These are phyloP conservation scores for Logfia minima DNA, from an alignment of 129 eudicot species.

Conservation along the genomic window DNA sequence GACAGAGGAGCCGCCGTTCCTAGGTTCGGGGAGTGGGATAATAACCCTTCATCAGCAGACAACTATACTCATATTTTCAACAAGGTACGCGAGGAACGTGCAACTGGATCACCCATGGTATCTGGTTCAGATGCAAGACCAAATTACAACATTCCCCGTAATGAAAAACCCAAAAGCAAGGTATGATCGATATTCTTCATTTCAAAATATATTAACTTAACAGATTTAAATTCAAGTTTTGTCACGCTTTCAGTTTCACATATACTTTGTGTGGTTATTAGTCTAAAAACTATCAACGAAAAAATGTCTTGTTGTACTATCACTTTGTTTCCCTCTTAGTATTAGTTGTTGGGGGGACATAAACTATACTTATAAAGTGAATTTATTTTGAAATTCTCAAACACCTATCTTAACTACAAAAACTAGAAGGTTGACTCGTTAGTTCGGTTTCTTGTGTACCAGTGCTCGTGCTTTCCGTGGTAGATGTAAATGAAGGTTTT, in stretches of 20 bases:
- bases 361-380: no score
- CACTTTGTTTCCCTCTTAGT: no score
- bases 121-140: conserved; percentile 34
- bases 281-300: neutral
- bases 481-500: conserved; percentile 31
- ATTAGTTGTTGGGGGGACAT: no score
- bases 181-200: conserved; percentile 23
- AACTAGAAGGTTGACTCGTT: neutral
- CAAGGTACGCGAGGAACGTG: conserved; percentile 58
- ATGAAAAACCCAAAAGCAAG: conserved; percentile 35
- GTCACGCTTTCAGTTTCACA: neutral
- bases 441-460: conserved; percentile 17
- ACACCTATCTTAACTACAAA: neutral
- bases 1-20: conserved; percentile 80
- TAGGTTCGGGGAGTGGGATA: conserved; percentile 82
- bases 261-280: neutral
- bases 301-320: no score
- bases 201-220: neutral
- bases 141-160: conserved; percentile 34
- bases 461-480: conserved; percentile 48
- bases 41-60: conserved; percentile 67
- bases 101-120: conserved; percentile 36
- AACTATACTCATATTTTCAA: conserved; percentile 70
- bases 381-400: neutral
- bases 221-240: neutral